Percentiles rank a stretch among this genome's conserved stretches.
Evolutionary conservation across 2,329 filamentous ascomycete genomes (phyloP).

Genomic region (Esteya vermicola): DNA sequence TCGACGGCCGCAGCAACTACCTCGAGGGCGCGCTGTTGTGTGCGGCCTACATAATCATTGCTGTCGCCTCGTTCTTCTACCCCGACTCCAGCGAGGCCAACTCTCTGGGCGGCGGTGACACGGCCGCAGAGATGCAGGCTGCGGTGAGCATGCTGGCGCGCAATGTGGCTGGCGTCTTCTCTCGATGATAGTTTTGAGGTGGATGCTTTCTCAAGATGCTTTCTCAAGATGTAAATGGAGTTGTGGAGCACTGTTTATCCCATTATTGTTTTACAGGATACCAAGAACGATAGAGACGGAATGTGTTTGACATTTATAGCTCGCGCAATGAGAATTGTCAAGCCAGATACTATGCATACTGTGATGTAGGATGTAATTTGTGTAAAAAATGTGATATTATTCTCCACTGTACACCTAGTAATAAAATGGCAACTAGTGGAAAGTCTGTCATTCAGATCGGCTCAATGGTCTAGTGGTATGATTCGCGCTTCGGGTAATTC

Average conservation of each 20-base stretch:
- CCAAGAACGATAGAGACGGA: too few species aligned
- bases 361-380: neutral
- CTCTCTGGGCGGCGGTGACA: slow-evolving; percentile 11
- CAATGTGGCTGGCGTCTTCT: neutral
- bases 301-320: too few species aligned
- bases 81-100: slow-evolving; percentile 12
- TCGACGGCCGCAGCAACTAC: slow-evolving; percentile 57
- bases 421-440: too few species aligned
- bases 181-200: neutral
- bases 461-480: slow-evolving; percentile 13
- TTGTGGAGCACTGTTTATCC: neutral
- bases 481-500: slow-evolving; percentile 12
- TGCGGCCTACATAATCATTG: slow-evolving; percentile 16
- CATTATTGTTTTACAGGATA: neutral
- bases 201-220: too few species aligned
- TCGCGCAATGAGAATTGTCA: too few species aligned
- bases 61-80: slow-evolving; percentile 14
- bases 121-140: neutral
- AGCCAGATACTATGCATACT: neutral
- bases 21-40: slow-evolving; percentile 24
- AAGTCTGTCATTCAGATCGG: slow-evolving; percentile 1
- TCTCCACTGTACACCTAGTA: too few species aligned
- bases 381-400: too few species aligned
- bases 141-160: neutral
- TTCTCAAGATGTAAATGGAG: slow-evolving; percentile 1